Percentiles rank a stretch among this genome's conserved stretches.
phyloP scores from a whole-genome alignment of 495 filamentous ascomycete species.

The Hyaloscypha bicolor region DNA sequence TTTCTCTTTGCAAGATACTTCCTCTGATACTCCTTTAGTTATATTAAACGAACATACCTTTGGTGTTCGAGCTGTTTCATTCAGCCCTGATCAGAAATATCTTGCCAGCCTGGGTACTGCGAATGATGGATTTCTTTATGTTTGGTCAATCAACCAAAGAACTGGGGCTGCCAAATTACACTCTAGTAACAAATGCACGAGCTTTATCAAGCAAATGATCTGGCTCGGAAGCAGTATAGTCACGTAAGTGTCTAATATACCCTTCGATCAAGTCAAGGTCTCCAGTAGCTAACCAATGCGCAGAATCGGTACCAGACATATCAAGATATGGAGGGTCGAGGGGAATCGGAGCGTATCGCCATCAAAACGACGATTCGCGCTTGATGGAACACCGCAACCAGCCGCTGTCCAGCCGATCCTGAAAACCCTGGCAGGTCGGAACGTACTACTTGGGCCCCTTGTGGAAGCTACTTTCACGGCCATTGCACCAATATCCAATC shows the following conservation, averaged over 20 bases:
- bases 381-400: conserved; percentile 39
- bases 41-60: conserved; percentile 88
- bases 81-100: conserved; percentile 84
- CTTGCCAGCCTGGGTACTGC: conserved; percentile 84
- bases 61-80: conserved; percentile 85
- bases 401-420: conserved; percentile 28
- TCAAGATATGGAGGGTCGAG: conserved; percentile 91
- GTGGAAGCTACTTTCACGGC: conserved; percentile 83
- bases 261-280: conserved; percentile 11
- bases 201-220: conserved; percentile 76
- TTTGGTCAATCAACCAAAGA: conserved; percentile 83
- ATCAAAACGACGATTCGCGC: conserved; percentile 47
- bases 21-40: conserved; percentile 79
- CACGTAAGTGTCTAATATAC: conserved; percentile 49
- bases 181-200: conserved; percentile 93
- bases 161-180: conserved; percentile 86
- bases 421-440: conserved; percentile 60
- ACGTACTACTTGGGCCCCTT: conserved; percentile 74
- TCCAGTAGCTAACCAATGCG: conserved; percentile 37
- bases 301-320: conserved; percentile 83
- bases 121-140: conserved; percentile 92
- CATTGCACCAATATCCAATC: conserved; percentile 71
- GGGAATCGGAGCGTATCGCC: conserved; percentile 51
- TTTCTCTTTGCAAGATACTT: conserved; percentile 77
- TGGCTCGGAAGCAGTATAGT: conserved; percentile 70